Conservation (phyloP, 208 protist genomes). For the Wallacemonas collosoma region DNA sequence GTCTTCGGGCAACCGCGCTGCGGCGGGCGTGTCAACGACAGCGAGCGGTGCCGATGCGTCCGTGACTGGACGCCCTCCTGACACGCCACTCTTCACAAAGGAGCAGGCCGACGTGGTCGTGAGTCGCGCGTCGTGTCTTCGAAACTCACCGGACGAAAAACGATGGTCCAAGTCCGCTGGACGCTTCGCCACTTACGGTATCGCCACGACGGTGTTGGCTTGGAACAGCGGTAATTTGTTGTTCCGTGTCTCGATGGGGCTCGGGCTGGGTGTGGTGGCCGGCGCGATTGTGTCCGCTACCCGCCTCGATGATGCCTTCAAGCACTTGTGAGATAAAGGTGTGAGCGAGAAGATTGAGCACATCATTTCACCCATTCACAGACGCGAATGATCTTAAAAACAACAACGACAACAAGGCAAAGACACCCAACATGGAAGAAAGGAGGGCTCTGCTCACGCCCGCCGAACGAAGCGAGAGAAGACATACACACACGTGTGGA, state of each 20-base stretch:
- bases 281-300: slow-evolving; percentile 51
- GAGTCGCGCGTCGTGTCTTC: slow-evolving; percentile 44
- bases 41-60: too few species aligned
- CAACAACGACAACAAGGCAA: background rate
- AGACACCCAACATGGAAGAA: too few species aligned
- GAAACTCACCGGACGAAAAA: slow-evolving; percentile 52
- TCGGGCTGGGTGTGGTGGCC: slow-evolving; percentile 59
- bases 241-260: slow-evolving; percentile 66
- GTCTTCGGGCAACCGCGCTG: too few species aligned
- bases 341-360: background rate
- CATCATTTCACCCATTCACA: background rate
- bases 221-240: slow-evolving; percentile 70
- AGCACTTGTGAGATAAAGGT: slow-evolving; percentile 28
- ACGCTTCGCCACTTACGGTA: slow-evolving; percentile 58
- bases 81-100: slow-evolving; percentile 41
- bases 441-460: background rate
- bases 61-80: background rate
- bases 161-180: slow-evolving; percentile 65
- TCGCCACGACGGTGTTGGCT: slow-evolving; percentile 59
- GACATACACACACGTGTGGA: background rate
- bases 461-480: background rate
- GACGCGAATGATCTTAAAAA: background rate
- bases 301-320: slow-evolving; percentile 61
- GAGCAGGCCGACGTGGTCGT: slow-evolving; percentile 69
- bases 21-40: too few species aligned